Conservation (phyloP, 139 green algal genomes). For the Tetraselmis chui region DNA sequence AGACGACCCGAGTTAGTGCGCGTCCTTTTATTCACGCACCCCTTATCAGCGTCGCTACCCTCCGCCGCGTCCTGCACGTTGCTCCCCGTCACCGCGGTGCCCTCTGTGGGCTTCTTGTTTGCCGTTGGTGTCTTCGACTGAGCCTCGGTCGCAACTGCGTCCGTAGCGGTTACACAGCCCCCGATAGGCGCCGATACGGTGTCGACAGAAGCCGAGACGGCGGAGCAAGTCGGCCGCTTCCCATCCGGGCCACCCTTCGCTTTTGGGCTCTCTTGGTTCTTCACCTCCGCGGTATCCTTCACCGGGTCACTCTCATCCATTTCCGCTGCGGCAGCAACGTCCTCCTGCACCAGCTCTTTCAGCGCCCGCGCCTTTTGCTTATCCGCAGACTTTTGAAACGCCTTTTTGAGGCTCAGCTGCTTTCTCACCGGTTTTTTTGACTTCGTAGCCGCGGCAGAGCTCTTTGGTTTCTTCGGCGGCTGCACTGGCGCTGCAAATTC, state of each 20-base stretch:
- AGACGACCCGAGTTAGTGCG: slow-evolving; percentile 16
- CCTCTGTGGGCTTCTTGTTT: neutral
- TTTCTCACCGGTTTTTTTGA: neutral
- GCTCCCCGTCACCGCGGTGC: too few relatives aligned
- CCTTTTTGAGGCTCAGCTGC: neutral
- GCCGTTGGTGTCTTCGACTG: neutral
- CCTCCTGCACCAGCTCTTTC: neutral
- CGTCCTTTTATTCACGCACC: neutral
- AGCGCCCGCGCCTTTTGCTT: neutral
- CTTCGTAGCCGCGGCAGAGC: neutral
- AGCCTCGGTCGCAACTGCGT: neutral
- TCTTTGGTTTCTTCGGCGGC: too few relatives aligned
- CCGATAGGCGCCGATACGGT: neutral
- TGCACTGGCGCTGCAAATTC: too few relatives aligned
- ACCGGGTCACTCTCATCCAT: too few relatives aligned
- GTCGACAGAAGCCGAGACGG: neutral
- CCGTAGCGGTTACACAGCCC: too few relatives aligned
- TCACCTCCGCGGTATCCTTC: too few relatives aligned
- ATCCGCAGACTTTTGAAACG: too few relatives aligned
- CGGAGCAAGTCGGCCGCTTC: neutral
- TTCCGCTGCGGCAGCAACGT: too few relatives aligned
- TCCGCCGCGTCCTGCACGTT: neutral
- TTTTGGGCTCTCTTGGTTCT: too few relatives aligned
- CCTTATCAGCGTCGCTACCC: neutral
- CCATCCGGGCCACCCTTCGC: too few relatives aligned